phyloP scores from a whole-genome alignment of 305 asterid genomes.

The Galium porrigens region DNA sequence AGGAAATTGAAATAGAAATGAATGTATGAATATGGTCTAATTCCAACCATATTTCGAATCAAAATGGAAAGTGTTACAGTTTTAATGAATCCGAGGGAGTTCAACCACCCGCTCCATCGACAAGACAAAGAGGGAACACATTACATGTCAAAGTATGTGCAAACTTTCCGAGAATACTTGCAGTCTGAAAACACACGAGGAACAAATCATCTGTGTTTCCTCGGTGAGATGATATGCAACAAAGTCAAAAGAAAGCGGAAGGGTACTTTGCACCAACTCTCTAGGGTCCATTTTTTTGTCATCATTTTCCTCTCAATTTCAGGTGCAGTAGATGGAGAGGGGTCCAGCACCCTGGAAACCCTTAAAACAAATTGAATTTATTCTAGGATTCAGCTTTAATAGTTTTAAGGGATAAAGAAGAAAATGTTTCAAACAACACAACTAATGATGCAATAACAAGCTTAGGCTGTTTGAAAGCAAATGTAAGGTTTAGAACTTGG shows the following conservation, averaged over 20 bases:
- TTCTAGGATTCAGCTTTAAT: too few relatives aligned
- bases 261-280: not conserved
- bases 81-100: too few relatives aligned
- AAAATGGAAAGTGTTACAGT: too few relatives aligned
- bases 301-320: not conserved
- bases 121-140: not conserved
- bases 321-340: not conserved
- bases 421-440: not conserved
- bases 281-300: slow-evolving; percentile 1
- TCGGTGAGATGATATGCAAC: not conserved
- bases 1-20: not conserved
- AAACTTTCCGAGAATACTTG: not conserved
- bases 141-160: not conserved
- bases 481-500: too few relatives aligned
- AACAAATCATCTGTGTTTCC: not conserved
- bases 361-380: not conserved
- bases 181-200: not conserved
- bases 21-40: not conserved
- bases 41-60: too few relatives aligned
- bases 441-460: too few relatives aligned
- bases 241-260: slow-evolving; percentile 1
- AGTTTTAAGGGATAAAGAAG: too few relatives aligned
- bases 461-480: too few relatives aligned
- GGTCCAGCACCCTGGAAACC: not conserved
- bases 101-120: not conserved